Percentiles rank a stretch among this genome's conserved stretches.
Evolutionary conservation across 345 rosid species (phyloP).

Genomic region (Populus ilicifolia): DNA sequence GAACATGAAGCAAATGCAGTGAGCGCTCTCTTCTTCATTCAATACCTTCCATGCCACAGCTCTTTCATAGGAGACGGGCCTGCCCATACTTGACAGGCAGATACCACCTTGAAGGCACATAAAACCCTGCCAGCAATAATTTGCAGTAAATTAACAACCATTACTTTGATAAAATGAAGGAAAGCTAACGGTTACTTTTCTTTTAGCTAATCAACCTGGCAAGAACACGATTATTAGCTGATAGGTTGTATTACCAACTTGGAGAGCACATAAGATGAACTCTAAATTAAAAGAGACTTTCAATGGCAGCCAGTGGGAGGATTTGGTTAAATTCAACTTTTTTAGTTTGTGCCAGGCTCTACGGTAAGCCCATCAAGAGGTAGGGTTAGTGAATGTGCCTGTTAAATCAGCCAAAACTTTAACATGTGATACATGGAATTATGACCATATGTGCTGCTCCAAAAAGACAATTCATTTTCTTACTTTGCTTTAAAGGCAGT

Average conservation of each 20-base stretch:
- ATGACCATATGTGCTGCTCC: background rate
- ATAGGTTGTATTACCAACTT: background rate
- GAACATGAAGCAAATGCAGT: constrained; percentile 85
- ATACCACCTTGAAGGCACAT: constrained; percentile 71
- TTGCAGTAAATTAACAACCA: background rate
- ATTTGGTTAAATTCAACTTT: background rate
- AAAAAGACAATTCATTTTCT: background rate
- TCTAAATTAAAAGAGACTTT: background rate
- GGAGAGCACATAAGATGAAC: background rate
- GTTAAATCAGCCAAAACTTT: background rate
- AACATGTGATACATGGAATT: background rate
- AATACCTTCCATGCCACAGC: constrained; percentile 87
- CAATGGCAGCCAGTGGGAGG: background rate
- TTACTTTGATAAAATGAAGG: background rate
- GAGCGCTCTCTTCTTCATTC: constrained; percentile 62
- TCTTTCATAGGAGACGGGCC: constrained; percentile 74
- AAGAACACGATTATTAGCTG: background rate
- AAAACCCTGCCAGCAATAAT: constrained; percentile 48
- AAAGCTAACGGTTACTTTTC: background rate
- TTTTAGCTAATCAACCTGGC: background rate
- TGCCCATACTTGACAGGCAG: constrained; percentile 85
- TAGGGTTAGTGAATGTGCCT: background rate
- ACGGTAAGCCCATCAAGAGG: background rate
- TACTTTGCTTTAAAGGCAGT: background rate
- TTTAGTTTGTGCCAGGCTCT: background rate